Percentiles rank a stretch among this genome's conserved stretches.
phyloP scores from a whole-genome alignment of 768 basidiomycete species.

The Mycena venus region DNA sequence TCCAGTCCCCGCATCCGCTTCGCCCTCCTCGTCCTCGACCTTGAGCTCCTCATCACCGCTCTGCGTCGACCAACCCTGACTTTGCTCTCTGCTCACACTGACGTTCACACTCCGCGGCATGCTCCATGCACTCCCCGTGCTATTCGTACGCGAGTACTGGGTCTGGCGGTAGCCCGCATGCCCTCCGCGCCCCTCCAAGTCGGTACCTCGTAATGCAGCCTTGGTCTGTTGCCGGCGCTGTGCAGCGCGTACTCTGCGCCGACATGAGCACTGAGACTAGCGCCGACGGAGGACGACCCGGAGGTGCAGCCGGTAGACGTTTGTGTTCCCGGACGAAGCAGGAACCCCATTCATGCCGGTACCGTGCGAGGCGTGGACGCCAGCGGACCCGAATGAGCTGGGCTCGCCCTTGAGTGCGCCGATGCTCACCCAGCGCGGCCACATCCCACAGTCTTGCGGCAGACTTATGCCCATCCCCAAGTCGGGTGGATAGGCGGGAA shows the following conservation, averaged over 20 bases:
- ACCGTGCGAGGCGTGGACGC: too few relatives aligned
- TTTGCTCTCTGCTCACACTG: constrained; percentile 53
- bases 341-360: too few relatives aligned
- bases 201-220: constrained; percentile 75
- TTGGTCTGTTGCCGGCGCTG: constrained; percentile 67
- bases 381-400: neutral
- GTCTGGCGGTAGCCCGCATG: too few relatives aligned
- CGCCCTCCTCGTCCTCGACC: constrained; percentile 44
- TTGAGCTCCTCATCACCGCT: constrained; percentile 43
- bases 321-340: too few relatives aligned
- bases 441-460: constrained; percentile 93
- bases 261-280: constrained; percentile 55
- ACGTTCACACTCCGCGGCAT: constrained; percentile 67
- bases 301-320: neutral
- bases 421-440: constrained; percentile 87
- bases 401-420: constrained; percentile 59
- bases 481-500: constrained; percentile 81
- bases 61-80: constrained; percentile 47
- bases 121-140: constrained; percentile 59
- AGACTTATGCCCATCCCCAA: constrained; percentile 76
- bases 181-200: constrained; percentile 44
- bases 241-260: too few relatives aligned
- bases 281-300: constrained; percentile 31
- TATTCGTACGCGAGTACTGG: too few relatives aligned
- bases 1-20: too few relatives aligned